These are phyloP conservation scores for Prillingera fragicola DNA, from an alignment of 1,284 basidiomycete species.

Conservation along the genomic window DNA sequence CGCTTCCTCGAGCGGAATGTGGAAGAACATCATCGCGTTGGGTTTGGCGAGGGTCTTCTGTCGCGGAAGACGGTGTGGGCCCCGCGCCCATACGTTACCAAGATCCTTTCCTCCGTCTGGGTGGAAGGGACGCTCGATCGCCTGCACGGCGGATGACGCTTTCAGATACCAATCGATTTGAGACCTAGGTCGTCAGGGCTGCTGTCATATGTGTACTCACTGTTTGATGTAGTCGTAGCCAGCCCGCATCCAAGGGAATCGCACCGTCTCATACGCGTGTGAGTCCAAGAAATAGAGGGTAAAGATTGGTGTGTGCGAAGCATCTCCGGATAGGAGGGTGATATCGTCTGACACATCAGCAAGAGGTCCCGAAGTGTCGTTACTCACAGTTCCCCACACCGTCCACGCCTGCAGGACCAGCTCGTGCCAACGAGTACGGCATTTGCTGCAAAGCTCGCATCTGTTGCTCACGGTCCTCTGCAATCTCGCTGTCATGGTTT, in stretches of 20 bases:
- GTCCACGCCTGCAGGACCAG: conserved; percentile 73
- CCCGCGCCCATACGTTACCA: conserved; percentile 55
- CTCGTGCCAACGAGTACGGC: conserved; percentile 75
- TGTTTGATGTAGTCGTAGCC: conserved; percentile 72
- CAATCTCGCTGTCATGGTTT: conserved; percentile 79
- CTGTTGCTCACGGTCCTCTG: conserved; percentile 58
- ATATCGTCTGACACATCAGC: conserved; percentile 53
- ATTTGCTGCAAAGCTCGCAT: conserved; percentile 66
- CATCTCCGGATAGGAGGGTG: conserved; percentile 50
- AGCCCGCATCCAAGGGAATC: conserved; percentile 44
- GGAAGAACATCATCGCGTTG: conserved; percentile 91
- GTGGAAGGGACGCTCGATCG: conserved; percentile 71
- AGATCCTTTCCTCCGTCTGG: conserved; percentile 68
- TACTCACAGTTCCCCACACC: conserved; percentile 73
- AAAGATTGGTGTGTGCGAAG: conserved; percentile 74
- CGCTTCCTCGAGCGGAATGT: conserved; percentile 75
- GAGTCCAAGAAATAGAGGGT: conserved; percentile 93
- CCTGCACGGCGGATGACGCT: conserved; percentile 62
- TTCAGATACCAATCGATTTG: conserved; percentile 85
- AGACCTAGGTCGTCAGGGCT: conserved; percentile 30
- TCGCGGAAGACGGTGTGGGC: neutral
- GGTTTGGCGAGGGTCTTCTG: conserved; percentile 67
- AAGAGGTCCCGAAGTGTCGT: conserved; percentile 8
- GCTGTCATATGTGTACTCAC: conserved; percentile 12
- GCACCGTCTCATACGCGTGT: conserved; percentile 62